Base-by-base conservation (phyloP, 2,329 filamentous ascomycete genomes). In the Lachnellula hyalina region DNA sequence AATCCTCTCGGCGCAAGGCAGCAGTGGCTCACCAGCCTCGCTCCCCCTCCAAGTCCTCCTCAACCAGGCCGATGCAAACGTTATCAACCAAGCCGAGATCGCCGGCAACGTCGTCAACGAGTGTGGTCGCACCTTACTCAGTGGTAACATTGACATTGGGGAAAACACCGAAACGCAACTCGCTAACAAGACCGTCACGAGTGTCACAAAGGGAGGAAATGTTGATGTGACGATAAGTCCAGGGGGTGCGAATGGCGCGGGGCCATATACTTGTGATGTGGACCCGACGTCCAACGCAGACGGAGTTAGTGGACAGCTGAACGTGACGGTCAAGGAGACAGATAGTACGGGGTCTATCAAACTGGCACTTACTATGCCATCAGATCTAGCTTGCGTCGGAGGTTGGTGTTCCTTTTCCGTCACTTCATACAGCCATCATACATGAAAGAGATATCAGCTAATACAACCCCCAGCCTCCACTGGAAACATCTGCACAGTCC, bases 121-220 rank as follows among this genome's bases (percentile, higher is more conserved):
- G 55, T 87, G 84, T 64, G 84, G 84, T 47, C 77, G 83, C 56
- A 87, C 83, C 8, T 74, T 85, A 66, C 66, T 80, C 47, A 64
- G 72, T 51, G 84, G 84, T 45, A 82, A 79, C 72, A 86, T 87
- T 65, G 80, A 86, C 58, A 74, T 86, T 51, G 77, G 76, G 32
- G 75, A 79, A 66, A 77, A 76, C 60, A 81, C 77, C 1, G 77
- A 82, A 67, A 75, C 77, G 54, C 75, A 75, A 4, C 60, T 83
- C 2, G 68, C 73, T 5, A 73, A 73, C 5, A 60, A 63, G 2
- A 64, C 70, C 3, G 75, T 83, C 5, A 82, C 80, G 0, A 69
- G 76, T 53, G 80, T 82, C 51, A 65, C 73, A 58, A 61, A 71
- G 1, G 79, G 80, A 32, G 71, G 70, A 38, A 57, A 71, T 40